Evolutionary conservation across 2,329 filamentous ascomycete genomes (phyloP), one percentile per base, ranked within the genome.

Genomic region (Emergomyces orientalis): DNA sequence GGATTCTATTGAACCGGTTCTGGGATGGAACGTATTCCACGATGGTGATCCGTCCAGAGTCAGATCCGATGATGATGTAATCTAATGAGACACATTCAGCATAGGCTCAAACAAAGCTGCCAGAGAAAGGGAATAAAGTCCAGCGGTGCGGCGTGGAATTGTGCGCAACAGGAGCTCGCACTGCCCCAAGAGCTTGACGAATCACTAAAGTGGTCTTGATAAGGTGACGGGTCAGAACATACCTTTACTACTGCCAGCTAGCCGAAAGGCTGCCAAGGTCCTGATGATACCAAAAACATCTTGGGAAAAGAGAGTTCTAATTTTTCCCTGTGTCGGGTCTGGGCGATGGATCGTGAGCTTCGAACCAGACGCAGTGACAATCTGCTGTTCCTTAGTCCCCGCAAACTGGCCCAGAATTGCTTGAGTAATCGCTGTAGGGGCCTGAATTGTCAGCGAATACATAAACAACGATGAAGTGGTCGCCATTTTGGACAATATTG

Each of bases 401-500:
- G 91, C 88, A 78, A 97, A 97, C 79, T 97, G 93, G 70, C 94
- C 95, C 64, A 96, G 84, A 68, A 97, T 88, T 67, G 94, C 92
- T 78, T 96, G 89, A 59, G 88, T 91, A 72, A 96, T 86, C 64
- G 91, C 89, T 68, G 91, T 92, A 41, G 94, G 90, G 70, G 90
- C 88, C 78, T 97, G 91, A 72, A 99, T 88, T 69, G 94, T 97
- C 80, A 99, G 83, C 72, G 91, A 94, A 81, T 99, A 99, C 80
- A 99, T 87, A 77, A 97, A 97, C 91, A 97, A 96, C 76, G 93
- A 93, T 68, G 92, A 97, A 65, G 93, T 97, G 75, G 92, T 96
- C 81, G 94, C 93, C 94, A 97, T 97, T 75, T 64, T 81, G 78
- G 75, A 73, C 71, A 67, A 65, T 30, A 45, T 45, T 51, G 8